These are phyloP conservation scores for Corylus americana DNA, from an alignment of 306 rosid genomes.

Conservation along the genomic window DNA sequence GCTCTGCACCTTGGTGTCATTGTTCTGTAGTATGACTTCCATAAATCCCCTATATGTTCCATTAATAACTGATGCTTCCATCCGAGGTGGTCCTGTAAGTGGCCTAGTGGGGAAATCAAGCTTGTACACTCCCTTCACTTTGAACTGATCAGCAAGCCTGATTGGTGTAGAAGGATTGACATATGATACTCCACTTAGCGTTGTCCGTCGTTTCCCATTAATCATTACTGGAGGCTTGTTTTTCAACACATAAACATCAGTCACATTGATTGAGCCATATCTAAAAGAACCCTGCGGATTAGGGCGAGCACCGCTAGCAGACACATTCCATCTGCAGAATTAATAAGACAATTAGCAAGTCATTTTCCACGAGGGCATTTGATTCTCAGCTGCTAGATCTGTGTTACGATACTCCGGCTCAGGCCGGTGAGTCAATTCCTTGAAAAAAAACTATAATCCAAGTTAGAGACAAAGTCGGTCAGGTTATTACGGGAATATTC, in stretches of 20 bases:
- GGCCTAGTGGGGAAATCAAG: slow-evolving; percentile 87
- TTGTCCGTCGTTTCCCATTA: slow-evolving; percentile 64
- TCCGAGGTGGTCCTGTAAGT: slow-evolving; percentile 59
- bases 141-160: slow-evolving; percentile 77
- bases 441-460: too few relatives aligned
- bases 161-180: slow-evolving; percentile 81
- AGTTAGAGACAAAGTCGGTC: too few relatives aligned
- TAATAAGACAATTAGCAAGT: too few relatives aligned
- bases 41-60: slow-evolving; percentile 92
- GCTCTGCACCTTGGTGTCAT: slow-evolving; percentile 87
- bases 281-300: slow-evolving; percentile 96
- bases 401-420: too few relatives aligned
- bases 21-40: slow-evolving; percentile 87
- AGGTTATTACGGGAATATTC: too few relatives aligned
- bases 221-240: slow-evolving; percentile 68
- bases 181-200: slow-evolving; percentile 79
- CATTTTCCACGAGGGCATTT: too few relatives aligned
- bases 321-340: slow-evolving; percentile 84
- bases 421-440: too few relatives aligned
- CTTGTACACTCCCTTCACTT: slow-evolving; percentile 78
- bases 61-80: slow-evolving; percentile 78
- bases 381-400: too few relatives aligned
- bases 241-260: slow-evolving; percentile 75
- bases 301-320: slow-evolving; percentile 99
- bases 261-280: slow-evolving; percentile 94